phyloP scores from a whole-genome alignment of 208 protist genomes.

The Blechomonas ayalai region DNA sequence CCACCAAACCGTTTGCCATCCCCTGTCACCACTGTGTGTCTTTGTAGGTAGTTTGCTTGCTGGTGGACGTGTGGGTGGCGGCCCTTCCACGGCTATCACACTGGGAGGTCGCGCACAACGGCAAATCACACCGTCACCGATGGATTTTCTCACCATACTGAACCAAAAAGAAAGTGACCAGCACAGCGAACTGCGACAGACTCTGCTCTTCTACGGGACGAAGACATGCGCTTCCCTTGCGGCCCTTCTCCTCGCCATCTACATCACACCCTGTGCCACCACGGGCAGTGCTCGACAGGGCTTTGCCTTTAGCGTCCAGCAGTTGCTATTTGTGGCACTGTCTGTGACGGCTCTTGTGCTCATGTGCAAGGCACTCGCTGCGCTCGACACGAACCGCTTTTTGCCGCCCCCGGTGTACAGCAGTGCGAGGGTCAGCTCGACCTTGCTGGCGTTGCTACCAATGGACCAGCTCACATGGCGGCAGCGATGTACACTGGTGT shows the following conservation, averaged over 20 bases:
- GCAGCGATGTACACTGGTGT: constrained; percentile 14
- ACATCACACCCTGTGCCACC: constrained; percentile 4
- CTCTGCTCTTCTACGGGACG: constrained; percentile 6
- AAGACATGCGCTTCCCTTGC: neutral
- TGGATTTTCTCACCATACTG: constrained; percentile 40
- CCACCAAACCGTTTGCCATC: too few species aligned
- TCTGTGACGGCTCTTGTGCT: constrained; percentile 7
- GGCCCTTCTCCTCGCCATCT: constrained; percentile 3
- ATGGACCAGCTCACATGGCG: constrained; percentile 15
- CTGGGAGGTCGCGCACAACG: neutral
- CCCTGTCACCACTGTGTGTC: too few species aligned
- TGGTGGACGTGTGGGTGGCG: too few species aligned
- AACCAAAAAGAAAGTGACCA: constrained; percentile 26
- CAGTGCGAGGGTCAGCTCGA: constrained; percentile 1
- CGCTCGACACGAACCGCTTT: constrained; percentile 25
- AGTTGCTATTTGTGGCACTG: constrained; percentile 8
- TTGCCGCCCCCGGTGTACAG: constrained; percentile 12
- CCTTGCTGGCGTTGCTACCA: constrained; percentile 12
- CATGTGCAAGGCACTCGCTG: constrained; percentile 18
- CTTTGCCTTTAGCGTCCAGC: neutral
- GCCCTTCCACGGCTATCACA: neutral
- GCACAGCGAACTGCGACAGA: constrained; percentile 20
- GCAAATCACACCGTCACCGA: constrained; percentile 3
- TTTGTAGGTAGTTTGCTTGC: too few species aligned
- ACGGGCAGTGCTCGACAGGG: neutral